phyloP scores from a whole-genome alignment of 495 filamentous ascomycete genomes.

The Tuber calosporum region DNA sequence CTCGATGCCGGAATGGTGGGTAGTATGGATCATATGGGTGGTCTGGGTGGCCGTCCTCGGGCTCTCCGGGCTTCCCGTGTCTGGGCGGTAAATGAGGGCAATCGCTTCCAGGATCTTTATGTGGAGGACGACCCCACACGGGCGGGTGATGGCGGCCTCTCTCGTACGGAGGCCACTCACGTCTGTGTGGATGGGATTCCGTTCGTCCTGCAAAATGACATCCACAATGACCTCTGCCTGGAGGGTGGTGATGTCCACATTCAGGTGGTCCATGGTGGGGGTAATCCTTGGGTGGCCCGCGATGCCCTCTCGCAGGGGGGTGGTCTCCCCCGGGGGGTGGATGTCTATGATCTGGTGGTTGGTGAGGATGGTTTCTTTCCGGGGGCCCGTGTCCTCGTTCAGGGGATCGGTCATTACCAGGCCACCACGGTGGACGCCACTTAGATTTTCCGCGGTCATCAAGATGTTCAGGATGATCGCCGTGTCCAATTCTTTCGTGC shows the following conservation, averaged over 20 bases:
- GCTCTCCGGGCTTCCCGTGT: neutral
- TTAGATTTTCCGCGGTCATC: neutral
- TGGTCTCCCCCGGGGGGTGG: slow-evolving; percentile 4
- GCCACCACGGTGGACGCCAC: neutral
- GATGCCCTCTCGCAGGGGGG: neutral
- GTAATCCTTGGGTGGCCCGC: neutral
- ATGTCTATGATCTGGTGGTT: neutral
- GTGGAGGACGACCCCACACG: neutral
- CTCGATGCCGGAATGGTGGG: neutral
- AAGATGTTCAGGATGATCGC: neutral
- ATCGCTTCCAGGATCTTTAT: neutral
- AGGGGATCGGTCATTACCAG: no score
- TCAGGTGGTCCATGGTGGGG: neutral
- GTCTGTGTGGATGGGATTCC: neutral
- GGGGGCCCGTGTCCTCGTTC: no score
- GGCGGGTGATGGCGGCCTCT: neutral
- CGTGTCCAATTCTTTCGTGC: neutral
- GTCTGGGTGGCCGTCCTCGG: neutral
- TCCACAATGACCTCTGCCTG: neutral
- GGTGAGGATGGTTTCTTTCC: no score
- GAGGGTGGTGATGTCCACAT: neutral
- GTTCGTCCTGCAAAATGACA: neutral
- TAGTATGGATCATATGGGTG: neutral
- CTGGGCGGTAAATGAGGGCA: neutral
- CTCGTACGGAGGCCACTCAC: neutral